These are phyloP conservation scores for Monascus ruber DNA, from an alignment of 2,329 filamentous ascomycete genomes.

Conservation along the genomic window DNA sequence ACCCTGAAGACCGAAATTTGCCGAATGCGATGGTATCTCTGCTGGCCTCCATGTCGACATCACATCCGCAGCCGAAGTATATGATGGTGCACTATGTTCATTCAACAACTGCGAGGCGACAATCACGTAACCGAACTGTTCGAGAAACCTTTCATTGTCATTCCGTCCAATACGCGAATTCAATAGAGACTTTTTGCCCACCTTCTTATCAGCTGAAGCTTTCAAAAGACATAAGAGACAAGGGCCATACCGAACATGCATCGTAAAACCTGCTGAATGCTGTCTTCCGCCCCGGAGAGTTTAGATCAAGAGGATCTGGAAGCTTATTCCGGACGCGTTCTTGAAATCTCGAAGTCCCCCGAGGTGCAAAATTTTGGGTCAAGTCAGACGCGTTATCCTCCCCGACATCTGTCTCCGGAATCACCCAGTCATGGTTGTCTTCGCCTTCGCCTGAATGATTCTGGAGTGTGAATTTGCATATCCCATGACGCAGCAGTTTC, in stretches of 20 bases:
- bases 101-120: conserved; percentile 82
- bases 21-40: conserved; percentile 24
- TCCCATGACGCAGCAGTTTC: conserved; percentile 2
- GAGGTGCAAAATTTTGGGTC: conserved; percentile 38
- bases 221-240: not conserved
- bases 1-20: conserved; percentile 49
- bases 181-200: conserved; percentile 16
- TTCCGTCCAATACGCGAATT: conserved; percentile 50
- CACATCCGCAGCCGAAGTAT: conserved; percentile 26
- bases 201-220: not conserved
- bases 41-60: conserved; percentile 18
- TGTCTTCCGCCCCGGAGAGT: conserved; percentile 16
- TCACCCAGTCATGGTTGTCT: conserved; percentile 28
- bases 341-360: conserved; percentile 38
- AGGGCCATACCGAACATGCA: conserved; percentile 35
- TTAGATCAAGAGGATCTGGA: conserved; percentile 35
- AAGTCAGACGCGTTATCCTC: conserved; percentile 17
- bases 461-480: conserved; percentile 5
- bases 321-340: conserved; percentile 38
- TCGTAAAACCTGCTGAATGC: conserved; percentile 32
- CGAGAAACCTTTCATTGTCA: conserved; percentile 76
- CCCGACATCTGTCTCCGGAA: conserved; percentile 18
- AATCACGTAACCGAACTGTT: conserved; percentile 87
- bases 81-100: conserved; percentile 39
- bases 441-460: conserved; percentile 33